A percentile compares a stretch with the other conserved stretches of the same genome.
These are phyloP conservation scores for Ampelocalamus luodianensis DNA, from an alignment of 176 grass and related monocot species.

Conservation along the genomic window DNA sequence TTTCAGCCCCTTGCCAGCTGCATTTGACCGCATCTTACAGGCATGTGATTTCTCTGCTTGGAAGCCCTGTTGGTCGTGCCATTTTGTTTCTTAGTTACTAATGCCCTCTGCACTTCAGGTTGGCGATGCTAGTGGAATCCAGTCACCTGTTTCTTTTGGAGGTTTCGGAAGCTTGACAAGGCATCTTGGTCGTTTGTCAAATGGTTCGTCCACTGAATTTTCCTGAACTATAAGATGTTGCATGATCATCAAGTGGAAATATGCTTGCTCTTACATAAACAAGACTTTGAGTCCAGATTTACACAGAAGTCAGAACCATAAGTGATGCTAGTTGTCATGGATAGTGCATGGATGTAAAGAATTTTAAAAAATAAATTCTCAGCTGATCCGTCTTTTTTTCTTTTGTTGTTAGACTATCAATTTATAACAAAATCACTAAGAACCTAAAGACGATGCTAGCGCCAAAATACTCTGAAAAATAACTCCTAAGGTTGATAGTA, in stretches of 20 bases:
- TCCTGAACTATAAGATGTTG: neutral
- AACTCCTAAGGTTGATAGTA: neutral
- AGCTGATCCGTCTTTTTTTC: neutral
- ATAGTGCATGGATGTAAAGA: neutral
- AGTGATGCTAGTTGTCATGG: slow-evolving; percentile 14
- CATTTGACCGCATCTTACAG: slow-evolving; percentile 93
- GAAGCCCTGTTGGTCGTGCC: neutral
- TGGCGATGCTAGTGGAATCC: slow-evolving; percentile 97
- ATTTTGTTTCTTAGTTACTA: slow-evolving; percentile 15
- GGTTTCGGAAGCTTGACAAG: slow-evolving; percentile 95
- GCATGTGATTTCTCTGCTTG: slow-evolving; percentile 41
- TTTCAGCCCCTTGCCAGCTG: slow-evolving; percentile 87
- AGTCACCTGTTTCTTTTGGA: slow-evolving; percentile 98
- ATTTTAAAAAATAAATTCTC: neutral
- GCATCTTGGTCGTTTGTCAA: slow-evolving; percentile 81
- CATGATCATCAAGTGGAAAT: slow-evolving; percentile 18
- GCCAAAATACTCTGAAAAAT: neutral
- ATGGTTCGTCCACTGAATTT: slow-evolving; percentile 50
- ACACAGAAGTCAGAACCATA: neutral
- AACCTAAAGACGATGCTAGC: neutral
- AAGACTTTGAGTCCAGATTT: neutral
- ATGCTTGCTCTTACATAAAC: neutral
- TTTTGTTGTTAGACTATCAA: neutral
- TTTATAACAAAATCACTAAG: neutral
- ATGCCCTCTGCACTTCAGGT: slow-evolving; percentile 55